phyloP scores from a whole-genome alignment of 352 stramenopile species.

The Stephanocyclus meneghinianus region DNA sequence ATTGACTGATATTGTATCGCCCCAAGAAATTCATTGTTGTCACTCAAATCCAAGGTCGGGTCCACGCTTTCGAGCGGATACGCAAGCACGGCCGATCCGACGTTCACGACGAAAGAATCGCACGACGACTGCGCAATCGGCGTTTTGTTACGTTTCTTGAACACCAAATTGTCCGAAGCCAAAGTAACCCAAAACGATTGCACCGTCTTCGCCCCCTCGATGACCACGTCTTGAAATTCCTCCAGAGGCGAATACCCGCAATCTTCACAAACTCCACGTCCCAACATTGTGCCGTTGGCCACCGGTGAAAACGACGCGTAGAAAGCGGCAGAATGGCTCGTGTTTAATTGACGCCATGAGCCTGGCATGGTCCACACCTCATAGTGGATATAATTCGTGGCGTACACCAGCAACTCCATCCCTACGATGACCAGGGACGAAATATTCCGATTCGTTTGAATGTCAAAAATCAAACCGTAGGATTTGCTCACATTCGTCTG shows the following conservation, averaged over 20 bases:
- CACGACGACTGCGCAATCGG: not conserved
- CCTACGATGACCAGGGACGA: conserved; percentile 8
- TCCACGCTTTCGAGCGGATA: not conserved
- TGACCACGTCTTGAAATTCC: not conserved
- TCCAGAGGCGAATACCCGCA: not conserved
- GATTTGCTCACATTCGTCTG: not conserved
- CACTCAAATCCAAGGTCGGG: not conserved
- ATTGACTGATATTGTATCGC: conserved; percentile 6
- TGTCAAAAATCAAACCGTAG: conserved; percentile 15
- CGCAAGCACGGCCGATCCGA: not conserved
- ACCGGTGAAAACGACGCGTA: not conserved
- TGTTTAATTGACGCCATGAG: conserved; percentile 7
- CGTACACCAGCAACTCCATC: conserved; percentile 1
- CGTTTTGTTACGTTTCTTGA: not conserved
- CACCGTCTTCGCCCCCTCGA: not conserved
- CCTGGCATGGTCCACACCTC: conserved; percentile 8
- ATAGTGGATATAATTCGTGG: conserved; percentile 5
- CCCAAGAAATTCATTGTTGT: conserved; percentile 10
- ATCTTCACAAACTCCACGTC: not conserved
- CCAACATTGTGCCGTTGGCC: conserved; percentile 1
- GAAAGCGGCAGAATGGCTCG: not conserved
- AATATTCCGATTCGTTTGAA: conserved; percentile 1
- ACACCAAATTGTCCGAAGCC: conserved; percentile 5
- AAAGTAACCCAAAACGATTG: conserved; percentile 17
- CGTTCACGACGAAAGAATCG: not conserved